Evolutionary conservation across 352 stramenopile species (phyloP), one percentile per base, ranked within the genome.

Genomic region (Phytopythium sindhum): DNA sequence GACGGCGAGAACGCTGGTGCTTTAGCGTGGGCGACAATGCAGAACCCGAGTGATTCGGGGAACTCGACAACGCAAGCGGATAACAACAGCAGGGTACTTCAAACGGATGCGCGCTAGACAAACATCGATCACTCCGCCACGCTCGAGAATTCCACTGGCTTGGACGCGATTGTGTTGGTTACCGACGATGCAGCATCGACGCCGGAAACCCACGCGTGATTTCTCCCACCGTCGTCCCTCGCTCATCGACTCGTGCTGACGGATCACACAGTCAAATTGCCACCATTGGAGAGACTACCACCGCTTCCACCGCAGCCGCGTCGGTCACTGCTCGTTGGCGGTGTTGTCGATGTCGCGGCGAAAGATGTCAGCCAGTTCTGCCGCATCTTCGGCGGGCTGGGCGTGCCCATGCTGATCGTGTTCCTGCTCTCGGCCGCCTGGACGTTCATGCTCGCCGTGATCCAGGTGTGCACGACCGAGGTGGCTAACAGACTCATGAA

Each of bases 401-500:
- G 74, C 4, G 33, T 81, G 1, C 69, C 73, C 0, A 85, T 88
- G 75, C 50, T 85, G 21, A 28, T 73, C 17, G 63, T 71, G 1
- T 83, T 88, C 33, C 19, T 69, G 0, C 35, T 84, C 1, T 83
- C 74, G 14, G 68, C 67, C 2, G 21, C 47, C 0, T 81, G 69
- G 65, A 81, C 68, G 0, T 65, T 85, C 35, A 63, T 61, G 5
- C 60, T 82, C 7, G 78, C 74, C 0, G 69, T 73, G 10, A 73
- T 79, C 33, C 78, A 88, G 63, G 63, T 78, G 1, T 66, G 69
- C 17, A 66, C 78, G 14, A 75, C 64, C 0, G 35, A 73, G n/a
- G 66, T 75, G 23, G 72, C 75, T 1, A 88, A 85, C 35, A 52
- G 35, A 1, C 17, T 84, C 1, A 81, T 81, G 73, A 68, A 71